Conservation (phyloP, 116 monocot species). For the Phalaenopsis hybrid region DNA sequence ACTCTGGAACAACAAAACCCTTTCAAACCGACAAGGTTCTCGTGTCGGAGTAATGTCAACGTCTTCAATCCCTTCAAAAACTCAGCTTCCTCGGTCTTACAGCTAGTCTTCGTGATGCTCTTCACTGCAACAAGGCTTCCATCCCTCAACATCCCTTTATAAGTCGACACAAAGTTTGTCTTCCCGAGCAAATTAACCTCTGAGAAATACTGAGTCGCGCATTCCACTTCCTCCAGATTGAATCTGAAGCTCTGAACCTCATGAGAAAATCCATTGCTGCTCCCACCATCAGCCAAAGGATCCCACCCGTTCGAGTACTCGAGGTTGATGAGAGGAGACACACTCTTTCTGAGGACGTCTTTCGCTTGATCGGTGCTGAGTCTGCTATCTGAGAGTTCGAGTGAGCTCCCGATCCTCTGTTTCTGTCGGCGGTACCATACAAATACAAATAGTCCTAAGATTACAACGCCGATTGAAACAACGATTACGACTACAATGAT, state of each 20-base stretch:
- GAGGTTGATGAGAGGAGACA: conserved; percentile 56
- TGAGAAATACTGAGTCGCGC: conserved; percentile 77
- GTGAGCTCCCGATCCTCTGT: conserved; percentile 66
- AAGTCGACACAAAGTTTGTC: conserved; percentile 54
- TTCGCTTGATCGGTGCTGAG: conserved; percentile 68
- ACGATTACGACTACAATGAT: conserved; percentile 32
- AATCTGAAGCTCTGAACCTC: conserved; percentile 70
- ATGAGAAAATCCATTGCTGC: conserved; percentile 33
- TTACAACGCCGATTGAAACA: conserved; percentile 17
- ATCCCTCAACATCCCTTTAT: conserved; percentile 67
- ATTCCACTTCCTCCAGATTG: conserved; percentile 83
- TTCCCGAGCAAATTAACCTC: conserved; percentile 75
- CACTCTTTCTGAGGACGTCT: conserved; percentile 44
- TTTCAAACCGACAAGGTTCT: conserved; percentile 69
- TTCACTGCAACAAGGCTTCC: conserved; percentile 75
- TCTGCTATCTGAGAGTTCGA: conserved; percentile 55
- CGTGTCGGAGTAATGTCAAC: conserved; percentile 53
- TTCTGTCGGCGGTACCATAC: conserved; percentile 59
- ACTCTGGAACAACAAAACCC: conserved; percentile 93
- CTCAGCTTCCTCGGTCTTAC: conserved; percentile 75
- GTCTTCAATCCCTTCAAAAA: conserved; percentile 87
- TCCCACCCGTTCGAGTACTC: conserved; percentile 88
- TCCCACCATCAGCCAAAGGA: conserved; percentile 41
- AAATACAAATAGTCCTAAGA: conserved; percentile 47
- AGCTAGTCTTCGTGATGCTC: conserved; percentile 77